Base-by-base conservation (phyloP, 1,284 basidiomycete genomes). In the Lentinus polychrous region DNA sequence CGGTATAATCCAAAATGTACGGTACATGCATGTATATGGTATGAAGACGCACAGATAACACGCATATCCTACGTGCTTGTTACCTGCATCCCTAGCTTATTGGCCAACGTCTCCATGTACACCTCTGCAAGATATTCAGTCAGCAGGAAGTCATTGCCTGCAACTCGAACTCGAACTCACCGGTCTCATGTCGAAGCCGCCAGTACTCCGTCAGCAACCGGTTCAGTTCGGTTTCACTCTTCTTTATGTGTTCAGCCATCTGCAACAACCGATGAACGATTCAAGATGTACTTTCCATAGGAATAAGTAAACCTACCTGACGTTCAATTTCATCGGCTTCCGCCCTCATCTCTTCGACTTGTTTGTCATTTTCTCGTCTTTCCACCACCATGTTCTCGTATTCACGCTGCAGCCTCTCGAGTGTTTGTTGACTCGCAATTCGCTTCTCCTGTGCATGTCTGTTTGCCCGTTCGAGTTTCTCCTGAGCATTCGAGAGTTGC, bases 121-220 rank as follows among this genome's bases (percentile, higher is more conserved):
- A 87, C 75, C 61, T 87, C 86, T 88, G 57, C 10, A 51, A 35
- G 15, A 27, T 11, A 32, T 20, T 7, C 12, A 17, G 41, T 33
- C 24, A 55, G 38, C 51, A 49, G n/a, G n/a, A n/a, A n/a, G n/a
- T n/a, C n/a, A n/a, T n/a, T n/a, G n/a, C n/a, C n/a, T n/a, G n/a
- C n/a, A n/a, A n/a, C n/a, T 10, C 49, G 15, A 31, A 8, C 12
- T 14, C 11, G 5, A 18, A 63, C 70, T 55, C 61, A 88, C 90
- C 86, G 53, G 87, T 84, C 60, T 84, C 81, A 59, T 86, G 81
- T 45, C 89, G 73, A 52, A 92, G 70, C 49, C 76, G 79, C 83
- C 85, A 90, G 60, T 92, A 92, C 60, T 89, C 86, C 14, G 77
- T 68, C 37, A 92, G 68, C n/a, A 93, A 70, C 48, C 84, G 83